Evolutionary conservation across 441 rosid genomes (phyloP).

Genomic region (Gossypium davidsonii): DNA sequence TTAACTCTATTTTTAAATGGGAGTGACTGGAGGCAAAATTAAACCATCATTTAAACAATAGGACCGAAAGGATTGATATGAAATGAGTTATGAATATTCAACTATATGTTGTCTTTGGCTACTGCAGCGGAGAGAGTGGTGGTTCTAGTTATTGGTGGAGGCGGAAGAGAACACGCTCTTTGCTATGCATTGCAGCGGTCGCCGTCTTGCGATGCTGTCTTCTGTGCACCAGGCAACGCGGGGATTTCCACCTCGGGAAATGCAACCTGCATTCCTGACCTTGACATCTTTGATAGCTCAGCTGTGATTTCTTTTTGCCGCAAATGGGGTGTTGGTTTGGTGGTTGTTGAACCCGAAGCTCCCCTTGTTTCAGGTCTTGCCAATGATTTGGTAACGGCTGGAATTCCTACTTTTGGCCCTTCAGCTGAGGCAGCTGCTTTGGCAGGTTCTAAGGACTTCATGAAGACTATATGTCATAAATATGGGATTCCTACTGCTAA

Average conservation of each 20-base stretch:
- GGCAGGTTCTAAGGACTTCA: constrained; percentile 92
- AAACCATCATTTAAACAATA: no score
- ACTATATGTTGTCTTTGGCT: not conserved
- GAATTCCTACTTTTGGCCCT: constrained; percentile 83
- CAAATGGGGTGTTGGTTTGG: constrained; percentile 59
- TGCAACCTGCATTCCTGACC: constrained; percentile 75
- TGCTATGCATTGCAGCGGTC: constrained; percentile 79
- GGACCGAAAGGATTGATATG: not conserved
- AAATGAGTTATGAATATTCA: not conserved
- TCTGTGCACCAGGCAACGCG: constrained; percentile 86
- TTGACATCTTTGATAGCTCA: constrained; percentile 51
- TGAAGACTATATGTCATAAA: constrained; percentile 82
- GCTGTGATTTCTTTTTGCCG: constrained; percentile 66
- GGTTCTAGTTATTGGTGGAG: constrained; percentile 89
- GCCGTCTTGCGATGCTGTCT: constrained; percentile 58
- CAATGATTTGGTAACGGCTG: constrained; percentile 56
- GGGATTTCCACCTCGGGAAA: constrained; percentile 75
- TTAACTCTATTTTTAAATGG: not conserved
- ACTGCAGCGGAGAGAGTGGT: constrained; percentile 51
- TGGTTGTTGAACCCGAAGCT: constrained; percentile 89
- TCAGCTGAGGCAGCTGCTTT: constrained; percentile 89
- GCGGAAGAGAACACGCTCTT: constrained; percentile 93
- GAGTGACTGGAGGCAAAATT: not conserved
- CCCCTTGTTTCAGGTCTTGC: constrained; percentile 85
- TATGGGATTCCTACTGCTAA: constrained; percentile 87